Evolutionary conservation across 2,329 filamentous ascomycete genomes (phyloP), one percentile per base, ranked within the genome.

Genomic region (Alternaria angustiovoidea): DNA sequence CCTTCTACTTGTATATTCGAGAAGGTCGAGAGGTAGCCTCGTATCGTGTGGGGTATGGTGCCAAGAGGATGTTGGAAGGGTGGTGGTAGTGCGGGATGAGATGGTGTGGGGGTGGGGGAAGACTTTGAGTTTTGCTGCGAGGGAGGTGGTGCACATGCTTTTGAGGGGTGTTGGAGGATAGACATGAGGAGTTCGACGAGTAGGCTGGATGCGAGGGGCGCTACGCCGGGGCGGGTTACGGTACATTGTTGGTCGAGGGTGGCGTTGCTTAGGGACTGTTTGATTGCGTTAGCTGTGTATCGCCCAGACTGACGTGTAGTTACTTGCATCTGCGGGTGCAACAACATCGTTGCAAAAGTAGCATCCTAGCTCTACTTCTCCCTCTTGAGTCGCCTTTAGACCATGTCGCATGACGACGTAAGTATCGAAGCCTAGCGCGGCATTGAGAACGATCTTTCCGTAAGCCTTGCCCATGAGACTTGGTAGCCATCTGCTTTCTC

Each of bases 311-410:
- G 18, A 51, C 28, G 57, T 43, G 53, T 59, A 62, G 61, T 22
- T 4, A 85, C 90, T 88, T 82, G 96, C 94, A 81, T 98, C 93
- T 63, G 90, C 90, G 22, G 95, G 95, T 7, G 94, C 92, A 51
- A 98, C 94, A 26, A 99, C 94, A 76, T 99, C 95, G 72, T 96
- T 98, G 81, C 95, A 99, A 79, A 98, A 99, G 78, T 99, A 99
- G 80, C 95, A 99, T 9, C 95, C 95, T 26, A 98, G 84, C 26
- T 92, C 88, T 52, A 88, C 82, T 54, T 87, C 83, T n/a, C 65
- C 84, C 11, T 86, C 65, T n/a, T 66, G 62, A 0, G 69, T 70
- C 6, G 71, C 51, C 67, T 88, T 86, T 6, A 92, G 84, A 1
- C 95, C 95, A 78, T 99, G 95, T 57, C 95, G 88, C 95, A 99